Conservation (phyloP, 164 flowering plant genomes). For the Cinnamomum chago region DNA sequence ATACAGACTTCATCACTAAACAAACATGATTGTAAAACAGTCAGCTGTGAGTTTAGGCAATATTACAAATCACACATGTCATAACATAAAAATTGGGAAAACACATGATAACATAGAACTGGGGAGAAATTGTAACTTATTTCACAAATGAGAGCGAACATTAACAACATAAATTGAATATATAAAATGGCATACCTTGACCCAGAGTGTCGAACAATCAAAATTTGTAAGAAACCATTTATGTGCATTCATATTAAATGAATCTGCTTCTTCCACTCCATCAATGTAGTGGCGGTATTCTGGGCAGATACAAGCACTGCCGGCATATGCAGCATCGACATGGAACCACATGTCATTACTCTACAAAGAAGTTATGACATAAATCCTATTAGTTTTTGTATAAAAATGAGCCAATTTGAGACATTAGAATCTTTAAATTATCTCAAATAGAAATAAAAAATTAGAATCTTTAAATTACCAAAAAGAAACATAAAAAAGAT, state of each 20-base stretch:
- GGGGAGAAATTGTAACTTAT: neutral
- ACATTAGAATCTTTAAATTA: neutral
- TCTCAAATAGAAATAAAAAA: neutral
- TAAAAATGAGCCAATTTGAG: neutral
- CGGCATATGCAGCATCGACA: slow-evolving; percentile 97
- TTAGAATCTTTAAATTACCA: neutral
- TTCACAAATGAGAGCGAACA: neutral
- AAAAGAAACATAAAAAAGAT: no score
- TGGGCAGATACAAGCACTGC: slow-evolving; percentile 96
- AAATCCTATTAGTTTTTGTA: neutral
- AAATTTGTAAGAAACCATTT: slow-evolving; percentile 95
- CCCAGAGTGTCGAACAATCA: slow-evolving; percentile 90
- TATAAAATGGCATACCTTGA: slow-evolving; percentile 49
- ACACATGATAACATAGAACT: neutral
- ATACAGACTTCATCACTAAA: neutral
- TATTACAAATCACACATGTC: neutral
- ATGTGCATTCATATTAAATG: slow-evolving; percentile 94
- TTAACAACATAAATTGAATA: neutral
- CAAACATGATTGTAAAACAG: neutral
- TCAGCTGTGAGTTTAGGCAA: neutral
- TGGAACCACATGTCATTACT: slow-evolving; percentile 75
- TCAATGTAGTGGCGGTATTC: slow-evolving; percentile 74
- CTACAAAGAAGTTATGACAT: slow-evolving; percentile 32
- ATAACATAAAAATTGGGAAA: neutral
- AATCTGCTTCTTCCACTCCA: slow-evolving; percentile 88